Percentiles rank a stretch among this genome's conserved stretches.
These are phyloP conservation scores for Stachybotrys chlorohalonatus DNA, from an alignment of 2,329 filamentous ascomycete species.

Conservation along the genomic window DNA sequence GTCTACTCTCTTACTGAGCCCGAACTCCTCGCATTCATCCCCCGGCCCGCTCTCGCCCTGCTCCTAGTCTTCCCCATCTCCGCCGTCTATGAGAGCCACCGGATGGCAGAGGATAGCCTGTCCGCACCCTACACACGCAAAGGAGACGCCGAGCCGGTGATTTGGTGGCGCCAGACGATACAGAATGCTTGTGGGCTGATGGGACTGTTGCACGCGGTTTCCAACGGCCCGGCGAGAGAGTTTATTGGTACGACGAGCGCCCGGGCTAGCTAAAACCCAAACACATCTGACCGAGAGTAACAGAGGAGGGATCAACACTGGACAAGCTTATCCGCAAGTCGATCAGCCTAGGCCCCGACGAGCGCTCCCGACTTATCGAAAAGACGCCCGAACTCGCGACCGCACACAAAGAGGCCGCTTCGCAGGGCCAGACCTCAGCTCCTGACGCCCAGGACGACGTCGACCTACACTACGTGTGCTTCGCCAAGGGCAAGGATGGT, in stretches of 20 bases:
- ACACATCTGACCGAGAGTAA: slow-evolving; percentile 1
- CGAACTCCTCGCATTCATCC: slow-evolving; percentile 75
- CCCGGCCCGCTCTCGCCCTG: slow-evolving; percentile 78
- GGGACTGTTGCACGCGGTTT: slow-evolving; percentile 72
- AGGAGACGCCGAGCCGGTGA: slow-evolving; percentile 63
- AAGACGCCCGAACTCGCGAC: slow-evolving; percentile 63
- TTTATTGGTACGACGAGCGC: slow-evolving; percentile 42
- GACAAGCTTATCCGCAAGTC: slow-evolving; percentile 59
- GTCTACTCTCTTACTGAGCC: slow-evolving; percentile 86
- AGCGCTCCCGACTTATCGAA: slow-evolving; percentile 69
- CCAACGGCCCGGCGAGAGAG: slow-evolving; percentile 62
- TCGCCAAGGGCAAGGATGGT: slow-evolving; percentile 66
- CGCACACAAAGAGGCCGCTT: slow-evolving; percentile 72
- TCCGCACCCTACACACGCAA: slow-evolving; percentile 55
- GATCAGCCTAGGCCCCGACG: slow-evolving; percentile 55
- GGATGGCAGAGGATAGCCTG: slow-evolving; percentile 61
- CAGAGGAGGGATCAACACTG: slow-evolving; percentile 46
- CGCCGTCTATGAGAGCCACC: slow-evolving; percentile 67
- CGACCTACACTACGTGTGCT: slow-evolving; percentile 95
- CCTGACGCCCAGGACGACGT: slow-evolving; percentile 71
- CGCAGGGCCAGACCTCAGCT: slow-evolving; percentile 66
- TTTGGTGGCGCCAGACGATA: slow-evolving; percentile 96
- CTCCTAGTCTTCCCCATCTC: slow-evolving; percentile 88
- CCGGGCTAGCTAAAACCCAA: neutral
- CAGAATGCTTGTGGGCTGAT: slow-evolving; percentile 89